Evolutionary conservation across 805 yeast species (phyloP), one percentile per base, ranked within the genome.

Genomic region (Metschnikowia gruessii): DNA sequence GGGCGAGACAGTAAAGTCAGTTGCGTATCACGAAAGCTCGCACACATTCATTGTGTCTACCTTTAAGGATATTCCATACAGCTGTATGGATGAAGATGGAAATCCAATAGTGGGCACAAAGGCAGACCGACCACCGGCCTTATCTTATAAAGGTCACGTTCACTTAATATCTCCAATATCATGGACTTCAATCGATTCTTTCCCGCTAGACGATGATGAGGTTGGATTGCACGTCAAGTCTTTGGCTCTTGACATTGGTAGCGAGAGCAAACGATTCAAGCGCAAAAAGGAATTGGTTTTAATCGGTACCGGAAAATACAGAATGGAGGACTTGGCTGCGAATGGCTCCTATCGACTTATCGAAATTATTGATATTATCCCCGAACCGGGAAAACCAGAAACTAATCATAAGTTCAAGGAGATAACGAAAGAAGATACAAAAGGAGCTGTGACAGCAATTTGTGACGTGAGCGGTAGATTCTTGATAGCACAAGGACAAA

Each of bases 381-480:
- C 97, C 0, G 96, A 89, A 59, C 92, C 92, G 0, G 90, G 85
- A 0, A 78, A 76, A 48, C 96, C 97, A 0, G 95, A 89, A 53
- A 83, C 90, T 1, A 84, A 82, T 55, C 86, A 80, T 61, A 87
- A 85, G 63, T 73, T 91, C 56, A 89, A 87, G 60, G 79, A 82
- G 54, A 70, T 87, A 9, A 81, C 81, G 40, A 75, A 78, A 40
- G 97, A 91, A 62, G 80, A 78, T 24, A 80, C 88, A 1, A 81
- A 85, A 56, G 97, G 97, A 15, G 89, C 96, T 1, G 92, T 85
- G 0, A 81, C 94, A 1, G 73, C 87, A 2, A 74, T 89, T 1
- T 80, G 85, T 59, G 94, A 84, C 43, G 75, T 91, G 10, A 81
- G 91, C 65, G 97, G 97, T 3, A 72, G 95, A 51, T 80, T 92